Percentiles rank a stretch among this genome's conserved stretches.
Conservation (phyloP, 2,329 filamentous ascomycete species). For the Aspergillus floridensis region DNA sequence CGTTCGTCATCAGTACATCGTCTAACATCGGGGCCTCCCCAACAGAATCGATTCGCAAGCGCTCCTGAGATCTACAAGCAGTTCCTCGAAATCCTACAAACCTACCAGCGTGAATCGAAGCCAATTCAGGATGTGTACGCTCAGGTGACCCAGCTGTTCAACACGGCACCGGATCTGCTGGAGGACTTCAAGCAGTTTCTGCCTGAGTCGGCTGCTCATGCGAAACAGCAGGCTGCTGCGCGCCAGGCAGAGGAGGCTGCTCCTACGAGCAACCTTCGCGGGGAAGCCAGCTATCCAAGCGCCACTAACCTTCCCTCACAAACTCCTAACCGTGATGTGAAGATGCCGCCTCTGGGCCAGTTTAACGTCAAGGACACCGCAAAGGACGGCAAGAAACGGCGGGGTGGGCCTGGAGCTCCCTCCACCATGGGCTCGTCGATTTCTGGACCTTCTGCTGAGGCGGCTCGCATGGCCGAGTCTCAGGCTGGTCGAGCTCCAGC, state of each 20-base stretch:
- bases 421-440: constrained; percentile 32
- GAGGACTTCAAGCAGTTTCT: constrained; percentile 99
- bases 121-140: constrained; percentile 98
- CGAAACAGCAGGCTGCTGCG: constrained; percentile 58
- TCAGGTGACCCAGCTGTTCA: constrained; percentile 92
- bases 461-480: constrained; percentile 32
- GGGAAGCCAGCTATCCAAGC: constrained; percentile 49
- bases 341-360: constrained; percentile 90
- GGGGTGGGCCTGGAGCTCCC: constrained; percentile 53
- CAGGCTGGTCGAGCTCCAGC: constrained; percentile 35
- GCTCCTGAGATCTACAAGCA: constrained; percentile 99
- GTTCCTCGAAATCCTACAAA: constrained; percentile 96
- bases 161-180: constrained; percentile 85
- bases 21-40: background rate
- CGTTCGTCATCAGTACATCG: background rate
- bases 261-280: constrained; percentile 63
- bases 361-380: constrained; percentile 81
- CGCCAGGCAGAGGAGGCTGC: constrained; percentile 67
- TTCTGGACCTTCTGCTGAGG: constrained; percentile 34
- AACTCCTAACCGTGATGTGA: constrained; percentile 54
- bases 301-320: constrained; percentile 47
- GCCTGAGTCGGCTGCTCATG: constrained; percentile 78
- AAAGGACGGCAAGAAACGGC: constrained; percentile 88
- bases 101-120: constrained; percentile 96
- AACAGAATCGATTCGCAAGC: constrained; percentile 88